Evolutionary conservation across 208 protist genomes (phyloP), one percentile per base, ranked within the genome.

Genomic region (Acanthamoeba royreba): DNA sequence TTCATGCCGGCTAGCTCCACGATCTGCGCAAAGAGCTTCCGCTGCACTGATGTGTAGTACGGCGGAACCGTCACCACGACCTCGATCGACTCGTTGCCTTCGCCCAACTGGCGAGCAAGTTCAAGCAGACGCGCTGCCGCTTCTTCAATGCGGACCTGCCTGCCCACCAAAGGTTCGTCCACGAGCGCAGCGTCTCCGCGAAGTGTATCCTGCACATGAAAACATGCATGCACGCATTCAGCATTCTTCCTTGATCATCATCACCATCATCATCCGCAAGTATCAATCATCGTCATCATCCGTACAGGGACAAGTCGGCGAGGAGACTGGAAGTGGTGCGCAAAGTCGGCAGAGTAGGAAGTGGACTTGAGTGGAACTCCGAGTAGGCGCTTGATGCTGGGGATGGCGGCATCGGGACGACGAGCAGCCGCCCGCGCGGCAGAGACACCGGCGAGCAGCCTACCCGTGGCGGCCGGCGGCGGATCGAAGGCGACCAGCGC

Each of bases 51-150:
- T 2, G 96, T 97, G 35, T 97, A 97, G 94, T 97, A 97, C 93
- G 97, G 98, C 46, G 98, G 98, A 9, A 95, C 96, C 15, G 98
- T 98, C 43, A 99, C 94, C 0, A 99, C 98, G 28, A 97, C 92
- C 49, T 97, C 96, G 46, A 96, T 95, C 5, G 98, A 96, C 31
- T 8, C 74, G 15, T 53, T 13, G 13, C 35, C 43, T 13, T 85
- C n/a, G 74, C 11, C 79, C 17, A 58, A 19, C 0, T 55, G 15
- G 28, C 66, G 66, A 38, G 35, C 38, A 38, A 31, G 66, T 38
- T 77, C 15, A 38, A 77, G 45, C 33, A 77, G 66, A 0, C 66
- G 66, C 5, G 33, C 66, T 15, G n/a, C 66, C 11, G 66, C 66
- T 25, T 77, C 66, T 25, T 77, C 66, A 7, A 77, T 38, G 5